These are phyloP conservation scores for Prosopis cineraria DNA, from an alignment of 306 rosid genomes.

Conservation along the genomic window DNA sequence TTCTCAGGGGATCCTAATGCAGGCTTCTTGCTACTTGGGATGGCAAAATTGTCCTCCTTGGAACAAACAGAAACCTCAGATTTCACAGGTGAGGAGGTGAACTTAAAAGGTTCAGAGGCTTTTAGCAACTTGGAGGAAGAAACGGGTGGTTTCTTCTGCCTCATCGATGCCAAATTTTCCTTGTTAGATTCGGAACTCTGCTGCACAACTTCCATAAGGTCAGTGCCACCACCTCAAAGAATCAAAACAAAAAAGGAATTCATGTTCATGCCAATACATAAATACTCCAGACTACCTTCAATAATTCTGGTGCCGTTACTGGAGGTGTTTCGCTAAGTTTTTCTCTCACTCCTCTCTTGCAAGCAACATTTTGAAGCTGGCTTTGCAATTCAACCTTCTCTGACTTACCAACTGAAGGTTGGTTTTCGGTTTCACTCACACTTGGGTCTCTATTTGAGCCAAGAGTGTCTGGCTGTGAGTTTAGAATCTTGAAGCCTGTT, in stretches of 20 bases:
- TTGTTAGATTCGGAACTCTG: slow-evolving; percentile 41
- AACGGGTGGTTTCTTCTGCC: slow-evolving; percentile 55
- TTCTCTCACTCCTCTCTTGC: slow-evolving; percentile 23
- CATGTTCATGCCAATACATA: not conserved
- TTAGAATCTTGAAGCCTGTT: not conserved
- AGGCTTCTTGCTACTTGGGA: slow-evolving; percentile 54
- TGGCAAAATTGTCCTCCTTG: slow-evolving; percentile 44
- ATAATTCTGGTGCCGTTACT: slow-evolving; percentile 42
- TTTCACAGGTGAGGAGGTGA: slow-evolving; percentile 60
- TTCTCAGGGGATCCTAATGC: slow-evolving; percentile 48
- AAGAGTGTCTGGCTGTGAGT: not conserved
- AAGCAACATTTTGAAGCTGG: slow-evolving; percentile 38
- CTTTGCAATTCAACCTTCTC: slow-evolving; percentile 44
- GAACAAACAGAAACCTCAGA: slow-evolving; percentile 40
- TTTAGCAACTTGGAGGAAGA: slow-evolving; percentile 40
- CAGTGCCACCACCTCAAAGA: slow-evolving; percentile 13
- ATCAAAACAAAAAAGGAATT: not conserved
- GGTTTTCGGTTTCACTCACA: slow-evolving; percentile 24
- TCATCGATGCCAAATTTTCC: slow-evolving; percentile 42
- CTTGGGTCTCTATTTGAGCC: slow-evolving; percentile 1
- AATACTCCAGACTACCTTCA: slow-evolving; percentile 47
- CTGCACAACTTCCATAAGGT: slow-evolving; percentile 30
- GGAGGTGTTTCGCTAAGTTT: slow-evolving; percentile 45
- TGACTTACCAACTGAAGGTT: slow-evolving; percentile 37
- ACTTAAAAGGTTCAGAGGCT: slow-evolving; percentile 41